Conservation (phyloP, 2,329 filamentous ascomycete genomes). For the Blumeria hordei region DNA sequence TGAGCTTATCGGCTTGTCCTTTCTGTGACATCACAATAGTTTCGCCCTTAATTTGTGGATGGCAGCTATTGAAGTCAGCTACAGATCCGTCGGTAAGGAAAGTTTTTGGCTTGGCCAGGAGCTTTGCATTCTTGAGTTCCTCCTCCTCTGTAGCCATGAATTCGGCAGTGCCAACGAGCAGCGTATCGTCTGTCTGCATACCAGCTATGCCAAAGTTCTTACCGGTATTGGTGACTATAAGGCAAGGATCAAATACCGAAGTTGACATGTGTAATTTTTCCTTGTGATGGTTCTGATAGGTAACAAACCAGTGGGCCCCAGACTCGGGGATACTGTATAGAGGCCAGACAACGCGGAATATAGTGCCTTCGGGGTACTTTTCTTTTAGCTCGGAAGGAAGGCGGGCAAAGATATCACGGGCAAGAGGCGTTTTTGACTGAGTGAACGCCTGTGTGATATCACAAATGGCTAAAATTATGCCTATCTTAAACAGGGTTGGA, state of each 20-base stretch:
- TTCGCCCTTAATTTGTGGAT: neutral
- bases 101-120: neutral
- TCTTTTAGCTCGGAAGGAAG: neutral
- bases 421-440: neutral
- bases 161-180: neutral
- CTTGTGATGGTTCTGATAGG: neutral
- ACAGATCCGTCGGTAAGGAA: neutral
- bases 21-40: neutral
- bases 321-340: neutral
- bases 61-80: neutral
- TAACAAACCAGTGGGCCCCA: neutral
- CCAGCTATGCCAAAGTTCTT: neutral
- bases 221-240: neutral
- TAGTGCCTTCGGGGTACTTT: neutral
- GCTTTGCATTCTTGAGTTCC: neutral
- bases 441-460: neutral
- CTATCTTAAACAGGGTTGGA: neutral
- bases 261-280: neutral
- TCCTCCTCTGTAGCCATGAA: neutral
- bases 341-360: conserved; percentile 4
- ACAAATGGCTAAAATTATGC: neutral
- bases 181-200: conserved; percentile 1
- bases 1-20: neutral
- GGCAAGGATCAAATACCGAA: neutral
- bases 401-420: neutral